Percentiles rank a stretch among this genome's conserved stretches.
phyloP scores from a whole-genome alignment of 2,329 filamentous ascomycete genomes.

The Scolecobasidium constrictum region DNA sequence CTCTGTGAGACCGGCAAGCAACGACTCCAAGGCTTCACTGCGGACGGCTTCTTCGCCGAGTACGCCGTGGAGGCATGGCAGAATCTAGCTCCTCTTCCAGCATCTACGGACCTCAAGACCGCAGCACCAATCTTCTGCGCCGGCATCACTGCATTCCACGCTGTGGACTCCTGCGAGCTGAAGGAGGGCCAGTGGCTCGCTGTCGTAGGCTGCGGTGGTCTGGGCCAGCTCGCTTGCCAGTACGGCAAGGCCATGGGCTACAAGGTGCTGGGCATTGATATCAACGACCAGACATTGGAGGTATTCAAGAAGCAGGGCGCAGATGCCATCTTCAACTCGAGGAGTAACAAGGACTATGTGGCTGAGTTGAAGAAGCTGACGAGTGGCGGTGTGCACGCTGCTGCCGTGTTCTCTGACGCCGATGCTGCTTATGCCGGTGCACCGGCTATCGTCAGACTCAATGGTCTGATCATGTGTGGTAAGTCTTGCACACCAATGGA shows the following conservation, averaged over 20 bases:
- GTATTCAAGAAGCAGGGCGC: slow-evolving; percentile 29
- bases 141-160: slow-evolving; percentile 31
- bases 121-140: slow-evolving; percentile 40
- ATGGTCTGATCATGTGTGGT: slow-evolving; percentile 28
- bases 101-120: slow-evolving; percentile 22
- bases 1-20: slow-evolving; percentile 28
- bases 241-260: slow-evolving; percentile 37
- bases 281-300: slow-evolving; percentile 31
- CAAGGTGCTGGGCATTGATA: slow-evolving; percentile 33
- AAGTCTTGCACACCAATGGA: too few species aligned
- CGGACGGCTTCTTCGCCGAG: slow-evolving; percentile 37
- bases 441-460: slow-evolving; percentile 24
- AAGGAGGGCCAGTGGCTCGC: slow-evolving; percentile 27
- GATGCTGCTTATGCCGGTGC: slow-evolving; percentile 27
- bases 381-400: slow-evolving; percentile 29
- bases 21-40: slow-evolving; percentile 31
- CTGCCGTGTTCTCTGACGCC: slow-evolving; percentile 30
- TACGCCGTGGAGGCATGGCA: slow-evolving; percentile 36
- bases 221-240: slow-evolving; percentile 36
- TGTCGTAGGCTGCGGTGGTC: slow-evolving; percentile 32
- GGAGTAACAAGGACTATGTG: slow-evolving; percentile 25
- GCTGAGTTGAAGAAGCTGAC: slow-evolving; percentile 31
- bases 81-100: slow-evolving; percentile 31
- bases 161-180: slow-evolving; percentile 21
- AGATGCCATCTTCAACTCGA: slow-evolving; percentile 33